phyloP scores from a whole-genome alignment of 345 rosid species.

The Eutrema heterophyllum region DNA sequence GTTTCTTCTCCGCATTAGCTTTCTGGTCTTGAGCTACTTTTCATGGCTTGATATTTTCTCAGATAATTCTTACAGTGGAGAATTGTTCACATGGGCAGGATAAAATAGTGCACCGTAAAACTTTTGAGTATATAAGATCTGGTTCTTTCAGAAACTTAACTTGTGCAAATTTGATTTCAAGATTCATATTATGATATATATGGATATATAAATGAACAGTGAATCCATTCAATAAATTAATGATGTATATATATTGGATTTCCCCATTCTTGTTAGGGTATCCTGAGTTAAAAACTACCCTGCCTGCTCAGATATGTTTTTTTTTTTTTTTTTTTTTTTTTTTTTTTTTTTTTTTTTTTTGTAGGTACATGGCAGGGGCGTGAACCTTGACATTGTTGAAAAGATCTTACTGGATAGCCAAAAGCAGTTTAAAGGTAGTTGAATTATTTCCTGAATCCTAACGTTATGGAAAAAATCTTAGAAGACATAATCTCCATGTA shows the following conservation, averaged over 20 bases:
- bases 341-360: conserved; percentile 10
- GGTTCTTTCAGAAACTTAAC: neutral
- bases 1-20: conserved; percentile 20
- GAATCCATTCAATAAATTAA: neutral
- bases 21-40: conserved; percentile 11
- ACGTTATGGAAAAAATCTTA: neutral
- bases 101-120: neutral
- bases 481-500: neutral
- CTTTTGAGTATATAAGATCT: conserved; percentile 3
- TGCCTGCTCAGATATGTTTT: neutral
- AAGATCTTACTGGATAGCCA: conserved; percentile 61
- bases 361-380: conserved; percentile 83
- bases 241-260: neutral
- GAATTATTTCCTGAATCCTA: conserved; percentile 1
- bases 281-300: neutral
- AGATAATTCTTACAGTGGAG: neutral
- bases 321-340: conserved; percentile 25
- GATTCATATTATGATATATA: conserved; percentile 1
- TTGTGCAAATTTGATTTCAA: neutral
- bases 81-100: neutral
- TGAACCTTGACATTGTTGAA: conserved; percentile 68
- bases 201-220: neutral
- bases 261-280: conserved; percentile 9
- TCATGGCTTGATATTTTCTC: conserved; percentile 1
- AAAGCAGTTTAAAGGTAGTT: conserved; percentile 60